Conservation (phyloP, 495 filamentous ascomycete species). For the Lineolata rhizophorae region DNA sequence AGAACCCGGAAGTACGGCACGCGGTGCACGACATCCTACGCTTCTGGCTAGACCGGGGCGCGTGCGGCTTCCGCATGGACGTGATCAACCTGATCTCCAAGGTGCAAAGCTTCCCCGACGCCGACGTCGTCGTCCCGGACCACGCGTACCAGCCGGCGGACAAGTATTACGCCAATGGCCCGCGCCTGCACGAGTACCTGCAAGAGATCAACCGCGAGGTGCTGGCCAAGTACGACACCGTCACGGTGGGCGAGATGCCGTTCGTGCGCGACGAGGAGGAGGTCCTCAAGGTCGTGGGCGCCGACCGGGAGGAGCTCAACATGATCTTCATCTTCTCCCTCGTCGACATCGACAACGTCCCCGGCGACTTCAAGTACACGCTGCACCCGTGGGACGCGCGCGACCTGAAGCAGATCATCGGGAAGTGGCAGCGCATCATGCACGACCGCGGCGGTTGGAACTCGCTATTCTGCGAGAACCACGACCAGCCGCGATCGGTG, state of each 20-base stretch:
- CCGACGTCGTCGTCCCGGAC: conserved; percentile 17
- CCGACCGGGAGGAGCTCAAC: conserved; percentile 22
- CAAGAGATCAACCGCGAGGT: conserved; percentile 24
- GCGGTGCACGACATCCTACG: conserved; percentile 28
- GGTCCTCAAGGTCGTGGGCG: conserved; percentile 25
- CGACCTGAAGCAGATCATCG: conserved; percentile 20
- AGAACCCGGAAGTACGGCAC: conserved; percentile 23
- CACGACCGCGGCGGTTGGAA: conserved; percentile 30
- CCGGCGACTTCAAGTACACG: conserved; percentile 19
- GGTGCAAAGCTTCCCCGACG: conserved; percentile 22
- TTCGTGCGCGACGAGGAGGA: conserved; percentile 21
- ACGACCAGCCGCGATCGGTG: conserved; percentile 27
- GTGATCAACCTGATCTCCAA: conserved; percentile 34
- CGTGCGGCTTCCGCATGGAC: conserved; percentile 34
- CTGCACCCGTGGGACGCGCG: conserved; percentile 20
- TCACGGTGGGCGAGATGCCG: conserved; percentile 32
- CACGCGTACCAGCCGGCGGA: conserved; percentile 23
- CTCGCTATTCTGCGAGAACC: conserved; percentile 25
- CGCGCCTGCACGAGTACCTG: conserved; percentile 32
- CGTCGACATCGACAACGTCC: conserved; percentile 25
- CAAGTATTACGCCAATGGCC: conserved; percentile 31
- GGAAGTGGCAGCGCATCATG: conserved; percentile 23
- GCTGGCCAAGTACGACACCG: conserved; percentile 23
- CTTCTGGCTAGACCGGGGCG: conserved; percentile 31
- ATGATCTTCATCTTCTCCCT: conserved; percentile 36